phyloP scores from a whole-genome alignment of 768 basidiomycete species.

The Naganishia randhawae region DNA sequence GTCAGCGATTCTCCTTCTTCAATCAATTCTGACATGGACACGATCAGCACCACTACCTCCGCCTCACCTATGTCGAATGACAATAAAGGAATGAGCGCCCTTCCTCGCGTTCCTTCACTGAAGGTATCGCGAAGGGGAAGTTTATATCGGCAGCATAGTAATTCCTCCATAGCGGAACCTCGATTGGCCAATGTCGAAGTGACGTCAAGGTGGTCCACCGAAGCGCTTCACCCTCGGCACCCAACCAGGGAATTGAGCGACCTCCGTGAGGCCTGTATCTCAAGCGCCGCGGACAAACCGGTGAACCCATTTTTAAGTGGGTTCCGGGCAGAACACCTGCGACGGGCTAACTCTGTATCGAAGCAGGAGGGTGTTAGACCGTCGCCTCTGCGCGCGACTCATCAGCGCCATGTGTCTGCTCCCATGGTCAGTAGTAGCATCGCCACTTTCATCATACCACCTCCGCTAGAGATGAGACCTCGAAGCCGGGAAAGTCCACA shows the following conservation, averaged over 20 bases:
- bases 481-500: neutral
- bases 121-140: neutral
- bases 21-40: neutral
- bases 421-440: conserved; percentile 18
- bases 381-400: conserved; percentile 11
- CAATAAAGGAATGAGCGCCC: neutral
- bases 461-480: conserved; percentile 3
- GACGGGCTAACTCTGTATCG: neutral
- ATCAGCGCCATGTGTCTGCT: conserved; percentile 14
- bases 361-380: neutral
- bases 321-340: neutral
- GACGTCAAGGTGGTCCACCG: neutral
- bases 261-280: neutral
- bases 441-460: neutral
- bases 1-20: neutral
- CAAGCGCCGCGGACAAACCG: neutral
- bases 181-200: conserved; percentile 7
- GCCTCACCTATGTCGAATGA: neutral
- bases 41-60: neutral
- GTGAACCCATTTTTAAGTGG: neutral
- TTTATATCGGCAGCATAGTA: neutral
- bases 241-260: neutral
- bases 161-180: conserved; percentile 4
- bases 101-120: neutral
- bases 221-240: neutral